A percentile compares a stretch with the other conserved stretches of the same genome.
Evolutionary conservation across 2,329 filamentous ascomycete genomes (phyloP).

Genomic region (Fonsecaea pedrosoi): DNA sequence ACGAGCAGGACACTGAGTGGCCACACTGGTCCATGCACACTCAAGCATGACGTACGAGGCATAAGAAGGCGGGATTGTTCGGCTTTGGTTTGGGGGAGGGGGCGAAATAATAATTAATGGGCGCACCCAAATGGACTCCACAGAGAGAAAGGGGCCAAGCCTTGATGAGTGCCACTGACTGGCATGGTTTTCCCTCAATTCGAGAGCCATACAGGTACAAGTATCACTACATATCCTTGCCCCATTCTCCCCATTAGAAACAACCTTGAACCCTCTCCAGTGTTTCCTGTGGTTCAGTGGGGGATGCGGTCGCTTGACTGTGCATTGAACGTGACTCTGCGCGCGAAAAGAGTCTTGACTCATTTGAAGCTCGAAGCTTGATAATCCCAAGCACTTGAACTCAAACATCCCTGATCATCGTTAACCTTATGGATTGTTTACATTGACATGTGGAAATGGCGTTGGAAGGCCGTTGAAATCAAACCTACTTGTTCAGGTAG

Average conservation of each 20-base stretch:
- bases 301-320: not conserved
- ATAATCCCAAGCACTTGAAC: slow-evolving; percentile 10
- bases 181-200: not conserved
- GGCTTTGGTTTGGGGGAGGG: not conserved
- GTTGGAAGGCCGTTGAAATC: not conserved
- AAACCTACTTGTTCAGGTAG: no score
- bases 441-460: not conserved
- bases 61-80: slow-evolving; percentile 1
- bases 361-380: slow-evolving; percentile 2
- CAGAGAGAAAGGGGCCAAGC: not conserved
- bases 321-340: not conserved
- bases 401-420: not conserved
- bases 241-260: not conserved
- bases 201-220: no score
- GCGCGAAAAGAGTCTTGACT: not conserved
- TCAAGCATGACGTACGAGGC: not conserved
- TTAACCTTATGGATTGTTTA: not conserved
- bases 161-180: no score
- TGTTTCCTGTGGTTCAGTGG: not conserved
- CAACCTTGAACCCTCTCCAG: not conserved
- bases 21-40: not conserved
- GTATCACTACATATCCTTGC: not conserved
- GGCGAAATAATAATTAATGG: not conserved
- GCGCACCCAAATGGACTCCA: not conserved
- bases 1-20: not conserved